Base-by-base conservation (phyloP, 2,329 filamentous ascomycete genomes). In the Cladobotryum mycophilum region DNA sequence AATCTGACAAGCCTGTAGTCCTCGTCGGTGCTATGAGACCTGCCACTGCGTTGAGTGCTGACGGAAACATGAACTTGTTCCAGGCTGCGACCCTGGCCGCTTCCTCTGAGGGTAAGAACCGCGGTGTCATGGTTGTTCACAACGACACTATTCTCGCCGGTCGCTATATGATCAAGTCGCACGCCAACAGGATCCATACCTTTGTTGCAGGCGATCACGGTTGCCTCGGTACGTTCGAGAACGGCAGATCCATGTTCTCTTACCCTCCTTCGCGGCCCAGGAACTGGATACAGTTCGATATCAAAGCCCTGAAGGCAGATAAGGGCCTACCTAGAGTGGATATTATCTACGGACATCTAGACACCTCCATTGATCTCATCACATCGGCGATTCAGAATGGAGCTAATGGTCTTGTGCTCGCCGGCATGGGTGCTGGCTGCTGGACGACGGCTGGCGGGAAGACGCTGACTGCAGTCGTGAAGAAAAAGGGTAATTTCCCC, bases 11-110 rank as follows among this genome's bases (percentile, higher is more conserved):
- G 62, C 81, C 81, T 1, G 71, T 85, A 5, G 73, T 84, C 4
- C 60, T 81, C 20, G 81, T 81, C 2, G 81, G 81, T 5, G 75
- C 81, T 15, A 85, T 85, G 81, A 71, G 81, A 9, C 81, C 81
- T 4, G 76, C 80, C 0, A 83, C 81, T 0, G 80, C 80, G 12
- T 71, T 84, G 58, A 79, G 76, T 53, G 80, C 82, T 14, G 82
- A 85, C 53, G 82, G 82, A 0, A 80, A 80, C 14, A 73, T 80
- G 60, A 85, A 85, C 63, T 71, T 85, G 22, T 74, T 81, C 40
- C 75, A 80, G 61, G 78, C 80, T 12, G 79, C 82, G 1, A 79
- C 74, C 0, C 68, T 84, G 3, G 81, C 81, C 1, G 70, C 67
- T 1, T 70, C 67, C 33, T 64, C 70, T 2, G 62, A 64, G 2